These are phyloP conservation scores for Paecilomyces formosus DNA, from an alignment of 2,329 filamentous ascomycete genomes.

Conservation along the genomic window DNA sequence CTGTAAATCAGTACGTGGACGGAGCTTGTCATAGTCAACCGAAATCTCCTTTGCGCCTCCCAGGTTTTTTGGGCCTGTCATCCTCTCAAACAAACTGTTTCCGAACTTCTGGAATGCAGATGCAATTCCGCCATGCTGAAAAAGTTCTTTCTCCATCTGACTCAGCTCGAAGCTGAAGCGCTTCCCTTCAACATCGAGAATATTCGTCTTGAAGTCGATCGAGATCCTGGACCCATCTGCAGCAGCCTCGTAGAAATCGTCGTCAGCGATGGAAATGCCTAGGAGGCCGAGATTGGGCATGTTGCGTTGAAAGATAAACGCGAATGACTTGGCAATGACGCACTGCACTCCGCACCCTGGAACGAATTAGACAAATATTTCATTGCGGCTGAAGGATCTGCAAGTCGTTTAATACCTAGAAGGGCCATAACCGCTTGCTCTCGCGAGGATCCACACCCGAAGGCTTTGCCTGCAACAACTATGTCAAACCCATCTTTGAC, in stretches of 20 bases:
- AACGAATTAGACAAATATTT: background rate
- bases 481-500: conserved; percentile 31
- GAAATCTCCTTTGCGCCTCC: background rate
- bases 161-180: conserved; percentile 29
- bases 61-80: conserved; percentile 9
- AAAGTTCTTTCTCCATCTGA: conserved; percentile 33
- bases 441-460: conserved; percentile 41
- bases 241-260: conserved; percentile 30
- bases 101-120: conserved; percentile 35
- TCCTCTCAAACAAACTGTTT: conserved; percentile 23
- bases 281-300: conserved; percentile 40
- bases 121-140: conserved; percentile 29
- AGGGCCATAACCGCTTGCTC: conserved; percentile 38
- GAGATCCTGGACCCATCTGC: conserved; percentile 28
- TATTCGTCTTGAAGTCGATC: conserved; percentile 22
- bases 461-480: conserved; percentile 40
- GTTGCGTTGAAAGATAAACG: conserved; percentile 42
- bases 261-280: conserved; percentile 34
- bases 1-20: background rate
- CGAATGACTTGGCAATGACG: conserved; percentile 39
- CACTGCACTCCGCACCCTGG: conserved; percentile 28
- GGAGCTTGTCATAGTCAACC: background rate
- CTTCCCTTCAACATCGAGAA: conserved; percentile 14
- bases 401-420: conserved; percentile 13
- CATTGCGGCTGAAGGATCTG: no score